Percentiles rank a stretch among this genome's conserved stretches.
phyloP scores from a whole-genome alignment of 2,329 filamentous ascomycete species.

The Scedosporium aurantiacum region DNA sequence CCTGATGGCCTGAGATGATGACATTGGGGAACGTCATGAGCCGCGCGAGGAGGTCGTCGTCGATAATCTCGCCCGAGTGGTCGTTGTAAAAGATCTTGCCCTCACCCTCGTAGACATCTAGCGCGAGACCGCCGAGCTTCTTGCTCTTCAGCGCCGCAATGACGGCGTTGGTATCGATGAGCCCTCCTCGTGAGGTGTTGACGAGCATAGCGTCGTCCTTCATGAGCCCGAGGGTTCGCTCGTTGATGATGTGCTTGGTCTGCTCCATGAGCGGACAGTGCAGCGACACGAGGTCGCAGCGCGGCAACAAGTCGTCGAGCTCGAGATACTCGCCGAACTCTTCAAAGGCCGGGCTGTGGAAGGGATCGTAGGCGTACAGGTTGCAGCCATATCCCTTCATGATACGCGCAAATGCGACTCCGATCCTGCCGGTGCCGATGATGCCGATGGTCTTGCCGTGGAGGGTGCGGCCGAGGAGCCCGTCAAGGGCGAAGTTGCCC shows the following conservation, averaged over 20 bases:
- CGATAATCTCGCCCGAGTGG: constrained; percentile 51
- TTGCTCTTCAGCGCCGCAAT: constrained; percentile 49
- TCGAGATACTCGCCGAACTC: constrained; percentile 39
- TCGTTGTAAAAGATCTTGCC: constrained; percentile 54
- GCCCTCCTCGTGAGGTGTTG: constrained; percentile 57
- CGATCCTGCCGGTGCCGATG: constrained; percentile 55
- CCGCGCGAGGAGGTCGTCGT: constrained; percentile 55
- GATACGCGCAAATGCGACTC: constrained; percentile 49
- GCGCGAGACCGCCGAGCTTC: constrained; percentile 49
- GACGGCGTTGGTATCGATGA: constrained; percentile 50
- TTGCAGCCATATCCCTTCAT: constrained; percentile 54
- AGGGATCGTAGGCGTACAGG: constrained; percentile 51
- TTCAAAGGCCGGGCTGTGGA: constrained; percentile 34
- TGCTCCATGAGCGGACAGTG: constrained; percentile 53
- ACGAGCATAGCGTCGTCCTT: constrained; percentile 51
- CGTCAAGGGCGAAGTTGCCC: constrained; percentile 56
- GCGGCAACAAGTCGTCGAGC: constrained; percentile 42
- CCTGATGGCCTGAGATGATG: constrained; percentile 56
- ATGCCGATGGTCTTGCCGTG: constrained; percentile 56
- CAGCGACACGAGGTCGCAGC: constrained; percentile 51
- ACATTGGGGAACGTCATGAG: constrained; percentile 60
- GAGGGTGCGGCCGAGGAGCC: constrained; percentile 50
- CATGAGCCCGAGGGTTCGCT: constrained; percentile 39
- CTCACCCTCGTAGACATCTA: constrained; percentile 61
- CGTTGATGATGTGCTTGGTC: constrained; percentile 52